Percentiles rank a stretch among this genome's conserved stretches.
These are phyloP conservation scores for Phytomonas sp. DNA, from an alignment of 208 protist genomes.

Conservation along the genomic window DNA sequence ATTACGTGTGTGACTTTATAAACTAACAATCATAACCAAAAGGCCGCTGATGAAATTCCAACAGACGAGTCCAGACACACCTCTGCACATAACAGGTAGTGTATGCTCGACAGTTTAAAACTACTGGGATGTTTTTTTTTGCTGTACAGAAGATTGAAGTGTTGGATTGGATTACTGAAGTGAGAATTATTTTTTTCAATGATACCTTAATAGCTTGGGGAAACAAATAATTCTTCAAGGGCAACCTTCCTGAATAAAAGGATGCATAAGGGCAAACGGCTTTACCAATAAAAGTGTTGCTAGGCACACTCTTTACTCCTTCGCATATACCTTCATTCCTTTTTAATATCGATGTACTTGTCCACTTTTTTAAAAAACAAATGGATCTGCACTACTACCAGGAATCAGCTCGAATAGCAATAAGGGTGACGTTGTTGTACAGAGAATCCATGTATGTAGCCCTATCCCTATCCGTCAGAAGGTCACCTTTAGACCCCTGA, in stretches of 20 bases:
- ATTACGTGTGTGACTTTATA: background rate
- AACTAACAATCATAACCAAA: background rate
- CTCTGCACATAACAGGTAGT: background rate
- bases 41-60: background rate
- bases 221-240: background rate
- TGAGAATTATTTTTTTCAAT: no score
- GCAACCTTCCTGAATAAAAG: background rate
- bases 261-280: background rate
- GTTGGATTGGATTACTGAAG: no score
- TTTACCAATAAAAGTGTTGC: background rate
- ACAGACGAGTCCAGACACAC: background rate
- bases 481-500: background rate
- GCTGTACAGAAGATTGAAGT: no score
- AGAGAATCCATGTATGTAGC: background rate
- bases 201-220: no score
- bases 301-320: background rate
- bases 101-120: no score
- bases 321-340: background rate
- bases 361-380: background rate
- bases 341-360: background rate
- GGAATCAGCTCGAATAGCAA: background rate
- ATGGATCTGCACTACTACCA: background rate
- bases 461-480: background rate
- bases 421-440: background rate
- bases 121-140: no score